Evolutionary conservation across 169 alveolate genomes (phyloP).

Genomic region (Plasmodium inui): DNA sequence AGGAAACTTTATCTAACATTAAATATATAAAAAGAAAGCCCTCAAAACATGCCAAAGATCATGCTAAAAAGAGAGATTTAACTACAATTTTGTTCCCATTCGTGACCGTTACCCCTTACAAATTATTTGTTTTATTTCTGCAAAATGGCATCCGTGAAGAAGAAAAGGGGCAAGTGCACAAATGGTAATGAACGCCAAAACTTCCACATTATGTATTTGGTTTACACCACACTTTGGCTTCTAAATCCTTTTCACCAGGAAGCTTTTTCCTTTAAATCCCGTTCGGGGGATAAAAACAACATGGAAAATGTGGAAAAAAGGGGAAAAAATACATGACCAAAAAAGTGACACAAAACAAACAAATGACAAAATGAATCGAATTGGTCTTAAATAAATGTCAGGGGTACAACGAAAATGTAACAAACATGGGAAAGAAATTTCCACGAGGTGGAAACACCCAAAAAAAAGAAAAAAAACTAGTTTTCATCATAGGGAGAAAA

Average conservation of each 20-base stretch:
- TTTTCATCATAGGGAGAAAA: slow-evolving; percentile 73
- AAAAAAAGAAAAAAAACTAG: slow-evolving; percentile 22
- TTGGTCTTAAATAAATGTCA: neutral
- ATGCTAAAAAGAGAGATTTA: neutral
- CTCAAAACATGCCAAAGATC: neutral
- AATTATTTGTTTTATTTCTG: neutral
- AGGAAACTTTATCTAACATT: neutral
- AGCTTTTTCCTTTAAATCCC: slow-evolving; percentile 7
- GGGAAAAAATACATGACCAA: neutral
- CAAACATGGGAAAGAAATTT: neutral
- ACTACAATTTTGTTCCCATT: neutral
- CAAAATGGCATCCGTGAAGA: neutral
- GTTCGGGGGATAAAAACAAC: neutral
- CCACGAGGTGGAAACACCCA: neutral
- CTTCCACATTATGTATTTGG: neutral
- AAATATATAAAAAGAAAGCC: neutral
- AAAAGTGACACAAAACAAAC: neutral
- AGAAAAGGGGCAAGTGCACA: neutral
- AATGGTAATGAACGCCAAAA: neutral
- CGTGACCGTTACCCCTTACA: neutral
- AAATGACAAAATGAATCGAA: neutral
- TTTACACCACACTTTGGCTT: neutral
- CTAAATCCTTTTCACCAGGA: neutral
- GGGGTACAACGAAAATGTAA: neutral
- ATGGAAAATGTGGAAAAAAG: neutral